These are phyloP conservation scores for Pythium rishiriense DNA, from an alignment of 352 stramenopile species.

Conservation along the genomic window DNA sequence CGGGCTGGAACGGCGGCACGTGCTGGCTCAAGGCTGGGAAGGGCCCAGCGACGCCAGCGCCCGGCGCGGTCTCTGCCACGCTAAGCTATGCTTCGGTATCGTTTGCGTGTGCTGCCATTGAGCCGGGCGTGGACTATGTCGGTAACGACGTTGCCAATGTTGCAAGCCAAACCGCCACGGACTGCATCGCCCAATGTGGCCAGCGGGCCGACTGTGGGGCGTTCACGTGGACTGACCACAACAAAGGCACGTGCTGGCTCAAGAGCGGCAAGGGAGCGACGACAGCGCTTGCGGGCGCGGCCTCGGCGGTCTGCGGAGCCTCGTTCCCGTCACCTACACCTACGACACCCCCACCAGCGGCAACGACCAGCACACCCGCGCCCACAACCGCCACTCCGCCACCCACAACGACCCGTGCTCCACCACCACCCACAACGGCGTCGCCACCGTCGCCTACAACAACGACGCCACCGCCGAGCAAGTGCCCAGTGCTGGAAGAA, in stretches of 20 bases:
- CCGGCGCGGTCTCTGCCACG: too few species aligned
- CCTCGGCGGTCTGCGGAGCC: not conserved
- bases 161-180: not conserved
- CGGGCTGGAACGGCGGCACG: conserved; percentile 44
- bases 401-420: too few species aligned
- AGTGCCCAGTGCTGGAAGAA: not conserved
- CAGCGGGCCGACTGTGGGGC: not conserved
- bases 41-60: too few species aligned
- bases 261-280: conserved; percentile 5
- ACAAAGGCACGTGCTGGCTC: conserved; percentile 2
- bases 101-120: too few species aligned
- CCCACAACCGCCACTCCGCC: too few species aligned
- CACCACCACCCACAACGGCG: not conserved
- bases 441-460: not conserved
- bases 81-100: too few species aligned
- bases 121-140: conserved; percentile 26
- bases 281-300: not conserved
- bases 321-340: not conserved
- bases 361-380: too few species aligned
- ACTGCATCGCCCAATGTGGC: conserved; percentile 24
- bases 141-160: conserved; percentile 28
- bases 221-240: conserved; percentile 10
- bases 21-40: conserved; percentile 60
- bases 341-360: too few species aligned
- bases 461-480: not conserved